phyloP scores from a whole-genome alignment of 1,284 basidiomycete genomes.

The Marasmius fiardii region DNA sequence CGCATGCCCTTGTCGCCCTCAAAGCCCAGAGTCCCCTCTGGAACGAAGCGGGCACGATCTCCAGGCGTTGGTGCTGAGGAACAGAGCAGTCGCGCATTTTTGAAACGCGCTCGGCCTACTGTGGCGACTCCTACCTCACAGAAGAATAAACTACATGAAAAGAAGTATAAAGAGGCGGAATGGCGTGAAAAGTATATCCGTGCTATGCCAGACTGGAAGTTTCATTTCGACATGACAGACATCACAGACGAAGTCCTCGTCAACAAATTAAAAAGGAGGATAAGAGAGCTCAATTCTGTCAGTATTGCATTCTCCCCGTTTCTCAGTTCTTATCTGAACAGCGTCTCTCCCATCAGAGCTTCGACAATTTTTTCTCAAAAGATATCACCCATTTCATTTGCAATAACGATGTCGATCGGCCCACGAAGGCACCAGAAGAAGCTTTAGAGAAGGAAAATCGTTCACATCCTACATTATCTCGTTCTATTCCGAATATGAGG shows the following conservation, averaged over 20 bases:
- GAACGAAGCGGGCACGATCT: constrained; percentile 59
- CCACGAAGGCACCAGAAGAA: background rate
- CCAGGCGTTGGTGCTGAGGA: constrained; percentile 47
- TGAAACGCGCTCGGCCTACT: constrained; percentile 22
- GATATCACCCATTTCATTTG: constrained; percentile 87
- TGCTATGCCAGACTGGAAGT: constrained; percentile 81
- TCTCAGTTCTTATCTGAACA: background rate
- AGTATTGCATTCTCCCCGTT: constrained; percentile 29
- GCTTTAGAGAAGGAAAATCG: constrained; percentile 66
- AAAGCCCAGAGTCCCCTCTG: constrained; percentile 18
- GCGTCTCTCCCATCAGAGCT: constrained; percentile 40
- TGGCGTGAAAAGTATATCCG: constrained; percentile 84
- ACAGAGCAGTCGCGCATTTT: constrained; percentile 26
- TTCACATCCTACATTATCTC: background rate
- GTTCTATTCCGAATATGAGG: constrained; percentile 23
- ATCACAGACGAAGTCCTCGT: constrained; percentile 43
- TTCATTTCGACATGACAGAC: constrained; percentile 81
- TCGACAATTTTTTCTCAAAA: constrained; percentile 86
- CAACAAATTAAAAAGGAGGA: constrained; percentile 48
- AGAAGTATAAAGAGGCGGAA: constrained; percentile 63
- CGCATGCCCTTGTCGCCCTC: constrained; percentile 27
- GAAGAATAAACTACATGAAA: constrained; percentile 28
- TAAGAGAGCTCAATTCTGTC: constrained; percentile 76
- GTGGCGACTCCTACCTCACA: constrained; percentile 13
- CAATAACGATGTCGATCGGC: constrained; percentile 35